Base-by-base conservation (phyloP, 805 yeast species). In the Kazachstania bromeliacearum region DNA sequence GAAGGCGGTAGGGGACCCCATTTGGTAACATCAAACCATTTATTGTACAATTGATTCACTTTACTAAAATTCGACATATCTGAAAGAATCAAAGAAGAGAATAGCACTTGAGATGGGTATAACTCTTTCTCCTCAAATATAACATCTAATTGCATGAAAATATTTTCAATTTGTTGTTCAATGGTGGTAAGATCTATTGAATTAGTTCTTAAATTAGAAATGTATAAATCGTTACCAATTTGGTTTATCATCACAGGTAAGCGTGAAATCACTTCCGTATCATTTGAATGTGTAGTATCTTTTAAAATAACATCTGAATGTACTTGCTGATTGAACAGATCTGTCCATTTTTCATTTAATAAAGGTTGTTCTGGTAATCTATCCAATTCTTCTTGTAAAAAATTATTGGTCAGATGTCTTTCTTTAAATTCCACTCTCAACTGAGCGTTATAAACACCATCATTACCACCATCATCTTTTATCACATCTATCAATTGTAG, bases 1-100 rank as follows among this genome's bases (percentile, higher is more conserved):
- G 96, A 77, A 1, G 98, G 97, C 1, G 97, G 97, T 25, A 74
- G 64, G 3, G 80, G 76, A 1, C 66, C 64, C 37, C 48, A 41
- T 14, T 42, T 43, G 3, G 39, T 16, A 7, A 47, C 52, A 4
- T 58, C 54, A 55, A 87, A 88, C 40, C 64, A 68, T 2, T 55
- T 40, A 17, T 64, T 64, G 55, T 92, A 92, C 0, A 75, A 63
- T 2, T 52, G 35, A 51, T 92, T 92, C 9, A 88, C 70, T 7
- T 45, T 53, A 0, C 61, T 63, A 55, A 92, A 92, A 34, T 72
- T 55, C 0, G 58, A 34, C 89, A 92, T 88, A 34, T 78, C 70
- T 2, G 66, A 46, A 2, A 89, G 62, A 4, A 81, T 51, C 5
- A 88, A 57, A 0, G 82, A 71, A 4, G 84, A 66, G 25, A 71